Evolutionary conservation across 73 alveolate species (phyloP).

Genomic region (Halteria grandinella): DNA sequence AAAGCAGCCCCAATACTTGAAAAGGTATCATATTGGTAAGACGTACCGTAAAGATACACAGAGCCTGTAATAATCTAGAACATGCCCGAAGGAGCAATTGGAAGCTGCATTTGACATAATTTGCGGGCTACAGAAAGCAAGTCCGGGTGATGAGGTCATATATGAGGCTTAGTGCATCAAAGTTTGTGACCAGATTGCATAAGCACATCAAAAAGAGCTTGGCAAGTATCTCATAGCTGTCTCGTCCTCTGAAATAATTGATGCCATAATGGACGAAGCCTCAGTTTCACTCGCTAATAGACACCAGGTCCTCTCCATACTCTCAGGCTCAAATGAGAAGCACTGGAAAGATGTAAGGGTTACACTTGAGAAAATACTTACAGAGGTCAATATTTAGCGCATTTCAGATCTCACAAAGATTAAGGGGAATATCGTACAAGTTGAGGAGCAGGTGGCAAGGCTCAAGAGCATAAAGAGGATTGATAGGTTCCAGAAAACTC

Average conservation of each 20-base stretch:
- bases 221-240: constrained; percentile 14
- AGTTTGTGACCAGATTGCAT: constrained; percentile 13
- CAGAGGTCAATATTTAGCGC: background rate
- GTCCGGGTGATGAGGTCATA: constrained; percentile 26
- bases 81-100: constrained; percentile 13
- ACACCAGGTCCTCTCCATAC: background rate
- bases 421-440: constrained; percentile 1
- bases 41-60: constrained; percentile 17
- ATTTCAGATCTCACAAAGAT: too few species aligned
- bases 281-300: background rate
- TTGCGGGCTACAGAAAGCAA: too few species aligned
- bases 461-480: background rate
- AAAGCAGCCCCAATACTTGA: constrained; percentile 6
- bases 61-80: background rate
- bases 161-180: constrained; percentile 48
- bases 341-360: background rate
- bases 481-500: constrained; percentile 25
- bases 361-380: background rate
- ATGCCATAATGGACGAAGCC: constrained; percentile 45
- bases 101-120: constrained; percentile 38
- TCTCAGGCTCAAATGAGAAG: background rate
- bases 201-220: background rate
- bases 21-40: constrained; percentile 23
- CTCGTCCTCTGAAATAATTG: constrained; percentile 34
- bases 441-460: background rate